phyloP scores from a whole-genome alignment of 2,329 filamentous ascomycete genomes.

The Monosporascus cannonballus region DNA sequence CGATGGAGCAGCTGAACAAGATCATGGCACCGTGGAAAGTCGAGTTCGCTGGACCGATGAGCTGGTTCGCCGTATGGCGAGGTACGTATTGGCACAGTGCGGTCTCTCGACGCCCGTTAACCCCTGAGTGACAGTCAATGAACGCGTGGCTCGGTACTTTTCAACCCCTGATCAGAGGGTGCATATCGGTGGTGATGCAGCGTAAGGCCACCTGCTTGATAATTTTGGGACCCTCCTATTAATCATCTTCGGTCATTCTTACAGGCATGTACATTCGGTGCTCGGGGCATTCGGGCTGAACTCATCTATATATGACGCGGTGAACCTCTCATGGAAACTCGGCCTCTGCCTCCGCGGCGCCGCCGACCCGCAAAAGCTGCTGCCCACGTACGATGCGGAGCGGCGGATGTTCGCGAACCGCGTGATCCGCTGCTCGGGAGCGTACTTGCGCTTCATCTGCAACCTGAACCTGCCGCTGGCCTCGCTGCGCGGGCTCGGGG shows the following conservation, averaged over 20 bases:
- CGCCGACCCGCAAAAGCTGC: slow-evolving; percentile 15
- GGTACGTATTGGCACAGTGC: slow-evolving; percentile 7
- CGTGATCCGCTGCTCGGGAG: slow-evolving; percentile 12
- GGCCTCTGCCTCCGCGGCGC: slow-evolving; percentile 18
- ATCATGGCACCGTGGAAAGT: slow-evolving; percentile 28
- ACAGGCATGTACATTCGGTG: slow-evolving; percentile 27
- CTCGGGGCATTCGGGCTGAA: slow-evolving; percentile 32
- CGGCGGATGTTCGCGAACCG: slow-evolving; percentile 16
- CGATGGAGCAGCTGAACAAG: slow-evolving; percentile 25
- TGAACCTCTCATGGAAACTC: slow-evolving; percentile 30
- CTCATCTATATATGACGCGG: slow-evolving; percentile 28
- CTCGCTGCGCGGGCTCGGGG: not conserved
- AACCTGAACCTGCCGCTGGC: slow-evolving; percentile 11
- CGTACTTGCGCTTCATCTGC: slow-evolving; percentile 19
- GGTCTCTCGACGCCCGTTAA: no score
- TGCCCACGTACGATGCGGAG: slow-evolving; percentile 26
- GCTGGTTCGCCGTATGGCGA: slow-evolving; percentile 31
- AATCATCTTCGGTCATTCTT: no score
- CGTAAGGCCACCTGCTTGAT: slow-evolving; percentile 10
- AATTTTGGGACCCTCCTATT: no score
- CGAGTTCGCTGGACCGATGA: slow-evolving; percentile 24
- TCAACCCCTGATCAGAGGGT: slow-evolving; percentile 24
- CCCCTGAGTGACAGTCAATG: slow-evolving; percentile 16
- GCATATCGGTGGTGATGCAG: slow-evolving; percentile 26
- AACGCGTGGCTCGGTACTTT: slow-evolving; percentile 26